phyloP scores from a whole-genome alignment of 768 basidiomycete species.

The Boletus rubescentipes region DNA sequence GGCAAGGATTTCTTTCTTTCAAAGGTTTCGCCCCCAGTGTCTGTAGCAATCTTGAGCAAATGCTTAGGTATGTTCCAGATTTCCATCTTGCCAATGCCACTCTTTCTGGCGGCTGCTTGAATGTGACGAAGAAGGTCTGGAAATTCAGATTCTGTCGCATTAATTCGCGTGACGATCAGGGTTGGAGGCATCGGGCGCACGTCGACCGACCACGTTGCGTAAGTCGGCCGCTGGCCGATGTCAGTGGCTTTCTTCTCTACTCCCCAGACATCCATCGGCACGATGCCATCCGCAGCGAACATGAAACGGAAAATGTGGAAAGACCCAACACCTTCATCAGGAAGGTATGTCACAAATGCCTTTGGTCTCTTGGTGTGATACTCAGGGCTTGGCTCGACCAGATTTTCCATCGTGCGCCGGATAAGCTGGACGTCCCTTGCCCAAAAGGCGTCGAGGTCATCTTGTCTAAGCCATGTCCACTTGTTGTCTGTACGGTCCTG shows the following conservation, averaged over 20 bases:
- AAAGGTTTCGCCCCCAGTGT: constrained; percentile 32
- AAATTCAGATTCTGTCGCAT: constrained; percentile 32
- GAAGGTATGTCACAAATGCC: constrained; percentile 40
- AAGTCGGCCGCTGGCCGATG: constrained; percentile 18
- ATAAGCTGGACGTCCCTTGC: constrained; percentile 40
- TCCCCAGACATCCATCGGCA: constrained; percentile 22
- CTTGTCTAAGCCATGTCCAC: constrained; percentile 35
- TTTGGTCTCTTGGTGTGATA: constrained; percentile 10
- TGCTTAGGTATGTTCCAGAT: constrained; percentile 45
- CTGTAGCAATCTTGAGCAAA: constrained; percentile 28
- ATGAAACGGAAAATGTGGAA: constrained; percentile 39
- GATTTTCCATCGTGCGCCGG: constrained; percentile 28
- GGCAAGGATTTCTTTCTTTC: constrained; percentile 42
- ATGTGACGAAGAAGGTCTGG: constrained; percentile 35
- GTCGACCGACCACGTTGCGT: constrained; percentile 49
- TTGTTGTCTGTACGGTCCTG: constrained; percentile 1
- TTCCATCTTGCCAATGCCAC: constrained; percentile 41
- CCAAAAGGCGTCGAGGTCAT: constrained; percentile 39
- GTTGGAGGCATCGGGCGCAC: constrained; percentile 29
- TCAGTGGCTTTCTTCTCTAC: constrained; percentile 12
- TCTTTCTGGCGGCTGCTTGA: constrained; percentile 33
- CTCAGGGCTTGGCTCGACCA: constrained; percentile 5
- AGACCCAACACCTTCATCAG: constrained; percentile 47
- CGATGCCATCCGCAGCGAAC: constrained; percentile 7
- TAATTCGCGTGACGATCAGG: constrained; percentile 47